Conservation (phyloP, 306 rosid genomes). For the Rubus parviflorus region DNA sequence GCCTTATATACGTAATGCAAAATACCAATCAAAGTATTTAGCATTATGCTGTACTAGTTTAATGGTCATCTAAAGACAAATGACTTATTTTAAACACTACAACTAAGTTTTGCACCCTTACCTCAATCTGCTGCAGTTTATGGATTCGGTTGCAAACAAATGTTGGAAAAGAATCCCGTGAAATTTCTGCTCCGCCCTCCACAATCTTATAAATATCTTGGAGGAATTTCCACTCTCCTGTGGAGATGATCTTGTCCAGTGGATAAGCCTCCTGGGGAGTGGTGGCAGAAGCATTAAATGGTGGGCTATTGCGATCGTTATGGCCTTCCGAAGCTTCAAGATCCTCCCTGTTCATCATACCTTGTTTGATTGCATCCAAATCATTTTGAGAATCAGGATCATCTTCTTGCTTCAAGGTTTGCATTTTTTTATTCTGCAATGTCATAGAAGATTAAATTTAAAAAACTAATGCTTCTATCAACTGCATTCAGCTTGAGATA, state of each 20-base stretch:
- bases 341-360: slow-evolving; percentile 53
- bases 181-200: slow-evolving; percentile 35
- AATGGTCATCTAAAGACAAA: background rate
- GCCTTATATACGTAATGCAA: background rate
- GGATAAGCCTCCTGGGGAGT: slow-evolving; percentile 72
- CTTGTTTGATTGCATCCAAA: slow-evolving; percentile 54
- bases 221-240: slow-evolving; percentile 70
- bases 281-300: slow-evolving; percentile 66
- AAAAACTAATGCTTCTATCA: slow-evolving; percentile 22
- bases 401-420: slow-evolving; percentile 43
- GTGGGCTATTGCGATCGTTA: slow-evolving; percentile 62
- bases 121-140: slow-evolving; percentile 56
- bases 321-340: slow-evolving; percentile 48
- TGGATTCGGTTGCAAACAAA: slow-evolving; percentile 59
- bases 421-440: slow-evolving; percentile 51
- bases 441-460: slow-evolving; percentile 16
- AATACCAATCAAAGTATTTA: background rate
- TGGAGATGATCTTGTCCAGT: slow-evolving; percentile 67
- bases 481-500: slow-evolving; percentile 3
- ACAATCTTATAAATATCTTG: slow-evolving; percentile 54
- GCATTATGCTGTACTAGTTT: background rate
- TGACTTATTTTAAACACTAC: background rate
- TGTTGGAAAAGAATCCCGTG: slow-evolving; percentile 50
- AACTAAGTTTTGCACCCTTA: slow-evolving; percentile 24
- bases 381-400: slow-evolving; percentile 51